A percentile compares a stretch with the other conserved stretches of the same genome.
Evolutionary conservation across 2,329 filamentous ascomycete species (phyloP).

Genomic region (Cladosporium austrohemisphaericum): DNA sequence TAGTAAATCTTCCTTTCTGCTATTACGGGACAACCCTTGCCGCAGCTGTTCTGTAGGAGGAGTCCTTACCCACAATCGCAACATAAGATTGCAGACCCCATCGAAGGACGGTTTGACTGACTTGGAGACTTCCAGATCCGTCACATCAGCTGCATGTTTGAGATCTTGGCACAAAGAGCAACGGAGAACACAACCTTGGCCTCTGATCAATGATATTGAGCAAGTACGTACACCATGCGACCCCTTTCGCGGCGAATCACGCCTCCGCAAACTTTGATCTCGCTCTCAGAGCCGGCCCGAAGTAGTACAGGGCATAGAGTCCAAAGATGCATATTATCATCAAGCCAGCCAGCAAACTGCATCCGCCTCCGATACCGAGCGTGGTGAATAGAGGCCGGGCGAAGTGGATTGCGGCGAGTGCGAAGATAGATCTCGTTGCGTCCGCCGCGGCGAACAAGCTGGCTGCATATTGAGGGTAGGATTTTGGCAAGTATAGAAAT

Average conservation of each 20-base stretch:
- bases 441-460: constrained; percentile 60
- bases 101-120: no score
- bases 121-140: no score
- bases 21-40: no score
- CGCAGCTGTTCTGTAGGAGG: no score
- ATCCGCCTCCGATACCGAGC: constrained; percentile 15
- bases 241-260: no score
- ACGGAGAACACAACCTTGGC: no score
- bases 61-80: no score
- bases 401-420: constrained; percentile 58
- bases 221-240: no score
- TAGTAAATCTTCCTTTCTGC: no score
- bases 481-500: constrained; percentile 39
- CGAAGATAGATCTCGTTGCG: constrained; percentile 56
- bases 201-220: no score
- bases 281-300: background rate
- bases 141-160: background rate
- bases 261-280: background rate
- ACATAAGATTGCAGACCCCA: no score
- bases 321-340: constrained; percentile 11
- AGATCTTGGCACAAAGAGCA: background rate
- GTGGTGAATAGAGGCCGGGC: constrained; percentile 48
- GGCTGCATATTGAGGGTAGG: constrained; percentile 48
- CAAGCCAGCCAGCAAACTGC: constrained; percentile 14
- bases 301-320: background rate